Percentiles rank a stretch among this genome's conserved stretches.
Evolutionary conservation across 164 flowering plant species (phyloP).

Genomic region (Vitis amurensis): DNA sequence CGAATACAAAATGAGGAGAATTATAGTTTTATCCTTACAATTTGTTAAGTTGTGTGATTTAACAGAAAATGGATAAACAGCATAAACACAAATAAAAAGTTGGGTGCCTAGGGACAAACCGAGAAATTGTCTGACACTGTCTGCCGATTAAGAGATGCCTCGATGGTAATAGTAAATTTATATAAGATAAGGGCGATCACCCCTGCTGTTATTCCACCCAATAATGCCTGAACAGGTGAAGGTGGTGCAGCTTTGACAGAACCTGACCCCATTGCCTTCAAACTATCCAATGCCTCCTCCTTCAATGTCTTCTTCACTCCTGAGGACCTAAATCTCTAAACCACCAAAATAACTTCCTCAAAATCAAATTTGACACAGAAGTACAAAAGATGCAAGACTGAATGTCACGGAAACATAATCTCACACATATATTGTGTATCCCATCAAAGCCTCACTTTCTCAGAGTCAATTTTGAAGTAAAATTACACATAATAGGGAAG

Average conservation of each 20-base stretch:
- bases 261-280: constrained; percentile 63
- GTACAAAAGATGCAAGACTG: too few species aligned
- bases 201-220: constrained; percentile 82
- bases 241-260: constrained; percentile 52
- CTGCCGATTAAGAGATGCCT: constrained; percentile 76
- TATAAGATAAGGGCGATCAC: constrained; percentile 78
- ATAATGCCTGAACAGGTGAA: constrained; percentile 71
- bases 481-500: too few species aligned
- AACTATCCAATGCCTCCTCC: constrained; percentile 82
- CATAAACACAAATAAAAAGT: neutral
- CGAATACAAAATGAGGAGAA: too few species aligned
- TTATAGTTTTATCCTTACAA: too few species aligned
- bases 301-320: constrained; percentile 63
- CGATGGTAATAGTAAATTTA: constrained; percentile 82
- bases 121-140: constrained; percentile 76
- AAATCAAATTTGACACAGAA: neutral
- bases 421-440: too few species aligned
- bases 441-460: too few species aligned
- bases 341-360: constrained; percentile 9
- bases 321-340: constrained; percentile 73
- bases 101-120: constrained; percentile 38
- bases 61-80: neutral
- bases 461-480: too few species aligned
- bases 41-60: neutral
- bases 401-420: too few species aligned